These are phyloP conservation scores for Alternaria sp. DNA, from an alignment of 2,329 filamentous ascomycete species.

Conservation along the genomic window DNA sequence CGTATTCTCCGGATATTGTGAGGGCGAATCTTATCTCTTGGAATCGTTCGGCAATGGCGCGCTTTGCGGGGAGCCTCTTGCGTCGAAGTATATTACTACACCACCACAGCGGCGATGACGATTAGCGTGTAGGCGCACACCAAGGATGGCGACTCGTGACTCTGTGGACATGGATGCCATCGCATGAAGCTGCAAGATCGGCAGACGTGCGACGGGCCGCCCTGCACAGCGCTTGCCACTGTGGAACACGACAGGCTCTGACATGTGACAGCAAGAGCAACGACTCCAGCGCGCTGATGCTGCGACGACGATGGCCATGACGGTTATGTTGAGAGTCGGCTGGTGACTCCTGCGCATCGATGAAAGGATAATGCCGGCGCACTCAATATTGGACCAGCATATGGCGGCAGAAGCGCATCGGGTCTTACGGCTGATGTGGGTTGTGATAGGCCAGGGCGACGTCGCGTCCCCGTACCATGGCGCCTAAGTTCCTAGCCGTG, in stretches of 20 bases:
- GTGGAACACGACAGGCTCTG: slow-evolving; percentile 33
- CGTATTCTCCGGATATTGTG: not conserved
- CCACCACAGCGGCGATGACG: slow-evolving; percentile 9
- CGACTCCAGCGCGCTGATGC: slow-evolving; percentile 1
- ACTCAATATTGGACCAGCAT: slow-evolving; percentile 29
- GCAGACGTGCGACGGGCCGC: slow-evolving; percentile 43
- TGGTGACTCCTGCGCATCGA: slow-evolving; percentile 23
- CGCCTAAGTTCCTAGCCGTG: slow-evolving; percentile 29
- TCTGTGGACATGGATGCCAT: slow-evolving; percentile 31
- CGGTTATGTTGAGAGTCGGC: slow-evolving; percentile 12
- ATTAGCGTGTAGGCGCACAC: slow-evolving; percentile 21
- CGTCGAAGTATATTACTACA: slow-evolving; percentile 11
- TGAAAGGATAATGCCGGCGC: slow-evolving; percentile 28
- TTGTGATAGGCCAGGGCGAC: slow-evolving; percentile 39
- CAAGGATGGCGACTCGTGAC: slow-evolving; percentile 34
- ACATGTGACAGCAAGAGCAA: slow-evolving; percentile 40
- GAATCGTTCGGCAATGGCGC: not conserved
- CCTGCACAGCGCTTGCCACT: slow-evolving; percentile 37
- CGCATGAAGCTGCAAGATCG: slow-evolving; percentile 28
- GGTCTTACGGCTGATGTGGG: slow-evolving; percentile 23
- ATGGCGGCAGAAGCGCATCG: slow-evolving; percentile 33
- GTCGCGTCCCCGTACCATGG: slow-evolving; percentile 29
- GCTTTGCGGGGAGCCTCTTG: slow-evolving; percentile 10
- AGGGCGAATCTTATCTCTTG: not conserved
- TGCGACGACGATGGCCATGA: slow-evolving; percentile 9